phyloP scores from a whole-genome alignment of 2,329 filamentous ascomycete species.

The Penicillium nordicum region DNA sequence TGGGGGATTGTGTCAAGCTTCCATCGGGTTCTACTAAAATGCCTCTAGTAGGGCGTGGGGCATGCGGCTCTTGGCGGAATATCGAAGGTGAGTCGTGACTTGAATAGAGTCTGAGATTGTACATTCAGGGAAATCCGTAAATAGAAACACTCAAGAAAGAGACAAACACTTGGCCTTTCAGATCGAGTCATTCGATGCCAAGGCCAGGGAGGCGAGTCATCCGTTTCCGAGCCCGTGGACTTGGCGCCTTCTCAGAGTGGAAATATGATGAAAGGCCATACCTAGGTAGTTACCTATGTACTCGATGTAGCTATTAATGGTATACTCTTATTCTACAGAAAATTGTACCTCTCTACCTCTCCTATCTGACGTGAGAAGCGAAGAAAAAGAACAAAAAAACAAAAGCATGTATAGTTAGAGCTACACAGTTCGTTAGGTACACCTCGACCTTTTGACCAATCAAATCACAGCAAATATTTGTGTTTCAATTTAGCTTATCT shows the following conservation, averaged over 20 bases:
- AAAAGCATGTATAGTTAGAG: no score
- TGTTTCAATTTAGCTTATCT: constrained; percentile 17
- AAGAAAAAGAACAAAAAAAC: no score
- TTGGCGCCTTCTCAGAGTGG: not conserved
- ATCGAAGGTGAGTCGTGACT: no score
- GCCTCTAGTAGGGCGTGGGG: constrained; percentile 27
- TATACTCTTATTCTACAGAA: no score
- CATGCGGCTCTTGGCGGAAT: constrained; percentile 6
- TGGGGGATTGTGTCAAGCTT: constrained; percentile 21
- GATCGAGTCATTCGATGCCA: constrained; percentile 1
- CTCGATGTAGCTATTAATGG: not conserved
- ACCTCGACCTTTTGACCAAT: not conserved
- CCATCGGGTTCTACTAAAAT: constrained; percentile 37
- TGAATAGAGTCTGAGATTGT: not conserved
- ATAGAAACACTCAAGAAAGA: not conserved
- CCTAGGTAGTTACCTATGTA: not conserved
- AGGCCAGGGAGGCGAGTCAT: constrained; percentile 11
- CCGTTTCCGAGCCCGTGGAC: constrained; percentile 10
- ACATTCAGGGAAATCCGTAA: not conserved
- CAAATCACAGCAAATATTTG: not conserved
- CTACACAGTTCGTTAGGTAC: no score
- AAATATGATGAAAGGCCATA: not conserved
- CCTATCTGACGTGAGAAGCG: not conserved
- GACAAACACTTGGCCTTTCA: not conserved
- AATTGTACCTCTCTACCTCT: not conserved